A percentile compares a stretch with the other conserved stretches of the same genome.
Evolutionary conservation across 768 basidiomycete species (phyloP).

Genomic region (Tylopilus plumbeoviolaceoides): DNA sequence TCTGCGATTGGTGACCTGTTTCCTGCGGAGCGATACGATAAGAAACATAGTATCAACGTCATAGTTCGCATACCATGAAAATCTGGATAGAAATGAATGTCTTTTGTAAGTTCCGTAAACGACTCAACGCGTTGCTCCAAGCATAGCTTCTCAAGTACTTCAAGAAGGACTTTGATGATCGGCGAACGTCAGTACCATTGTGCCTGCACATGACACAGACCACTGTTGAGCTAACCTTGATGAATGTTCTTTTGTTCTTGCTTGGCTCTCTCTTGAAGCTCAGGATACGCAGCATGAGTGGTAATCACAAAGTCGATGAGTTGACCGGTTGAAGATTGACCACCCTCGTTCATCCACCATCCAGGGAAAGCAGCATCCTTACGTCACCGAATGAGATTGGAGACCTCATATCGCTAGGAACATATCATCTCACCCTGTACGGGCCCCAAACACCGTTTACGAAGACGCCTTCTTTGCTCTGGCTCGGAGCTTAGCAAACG

Average conservation of each 20-base stretch:
- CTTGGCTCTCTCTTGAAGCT: constrained; percentile 62
- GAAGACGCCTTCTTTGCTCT: constrained; percentile 81
- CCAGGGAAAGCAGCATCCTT: constrained; percentile 87
- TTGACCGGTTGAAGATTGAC: constrained; percentile 94
- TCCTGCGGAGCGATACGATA: constrained; percentile 42
- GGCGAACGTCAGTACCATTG: background rate
- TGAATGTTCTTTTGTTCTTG: constrained; percentile 57
- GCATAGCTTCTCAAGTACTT: constrained; percentile 65
- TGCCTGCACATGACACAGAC: background rate
- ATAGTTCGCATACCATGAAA: constrained; percentile 61
- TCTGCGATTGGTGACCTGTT: constrained; percentile 97
- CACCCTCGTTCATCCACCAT: constrained; percentile 99
- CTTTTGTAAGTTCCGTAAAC: constrained; percentile 81
- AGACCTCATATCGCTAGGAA: background rate
- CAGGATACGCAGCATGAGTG: constrained; percentile 81
- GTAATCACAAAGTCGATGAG: constrained; percentile 93
- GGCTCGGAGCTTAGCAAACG: background rate
- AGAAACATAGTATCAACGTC: background rate
- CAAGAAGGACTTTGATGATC: constrained; percentile 55
- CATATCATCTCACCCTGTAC: constrained; percentile 51
- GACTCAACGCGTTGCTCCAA: constrained; percentile 51
- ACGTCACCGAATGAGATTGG: constrained; percentile 6
- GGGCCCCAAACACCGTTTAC: constrained; percentile 94
- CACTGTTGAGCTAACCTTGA: constrained; percentile 34
- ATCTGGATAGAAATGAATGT: constrained; percentile 94